Evolutionary conservation across 306 rosid species (phyloP).

Genomic region (Fagus sylvatica): DNA sequence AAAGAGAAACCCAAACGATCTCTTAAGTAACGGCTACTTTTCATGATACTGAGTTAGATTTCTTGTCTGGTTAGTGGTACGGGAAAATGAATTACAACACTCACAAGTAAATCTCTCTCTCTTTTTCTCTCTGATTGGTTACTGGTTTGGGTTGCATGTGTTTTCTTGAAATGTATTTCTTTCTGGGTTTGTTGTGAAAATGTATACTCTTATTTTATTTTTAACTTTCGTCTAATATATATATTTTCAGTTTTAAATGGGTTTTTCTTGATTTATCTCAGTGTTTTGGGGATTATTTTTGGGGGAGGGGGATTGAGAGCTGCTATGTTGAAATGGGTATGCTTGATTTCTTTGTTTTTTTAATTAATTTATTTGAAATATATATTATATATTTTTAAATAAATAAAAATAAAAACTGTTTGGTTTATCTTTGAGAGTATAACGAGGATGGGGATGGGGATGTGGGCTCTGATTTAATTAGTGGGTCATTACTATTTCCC

Average conservation of each 20-base stretch:
- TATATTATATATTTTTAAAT: background rate
- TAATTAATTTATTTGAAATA: conserved; percentile 1
- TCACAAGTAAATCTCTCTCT: conserved; percentile 47
- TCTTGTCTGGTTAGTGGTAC: no score
- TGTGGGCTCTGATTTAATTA: conserved; percentile 48
- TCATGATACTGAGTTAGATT: no score
- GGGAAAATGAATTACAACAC: conserved; percentile 48
- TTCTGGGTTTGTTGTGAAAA: conserved; percentile 25
- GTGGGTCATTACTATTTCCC: conserved; percentile 35
- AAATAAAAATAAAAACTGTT: background rate
- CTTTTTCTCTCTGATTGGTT: conserved; percentile 20
- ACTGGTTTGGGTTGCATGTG: conserved; percentile 1
- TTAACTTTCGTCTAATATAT: background rate
- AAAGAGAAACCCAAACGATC: conserved; percentile 23
- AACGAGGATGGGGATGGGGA: conserved; percentile 17
- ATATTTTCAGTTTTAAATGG: background rate
- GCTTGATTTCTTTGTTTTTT: background rate
- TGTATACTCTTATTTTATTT: conserved; percentile 20
- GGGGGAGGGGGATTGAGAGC: no score
- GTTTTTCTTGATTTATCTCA: background rate
- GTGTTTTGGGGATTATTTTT: background rate
- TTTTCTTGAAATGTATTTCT: conserved; percentile 17
- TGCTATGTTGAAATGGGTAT: no score
- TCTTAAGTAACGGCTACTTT: conserved; percentile 51
- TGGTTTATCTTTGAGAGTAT: conserved; percentile 28